Evolutionary conservation across 345 rosid genomes (phyloP), one percentile per base, ranked within the genome.

Genomic region (Atalantia buxifolia): DNA sequence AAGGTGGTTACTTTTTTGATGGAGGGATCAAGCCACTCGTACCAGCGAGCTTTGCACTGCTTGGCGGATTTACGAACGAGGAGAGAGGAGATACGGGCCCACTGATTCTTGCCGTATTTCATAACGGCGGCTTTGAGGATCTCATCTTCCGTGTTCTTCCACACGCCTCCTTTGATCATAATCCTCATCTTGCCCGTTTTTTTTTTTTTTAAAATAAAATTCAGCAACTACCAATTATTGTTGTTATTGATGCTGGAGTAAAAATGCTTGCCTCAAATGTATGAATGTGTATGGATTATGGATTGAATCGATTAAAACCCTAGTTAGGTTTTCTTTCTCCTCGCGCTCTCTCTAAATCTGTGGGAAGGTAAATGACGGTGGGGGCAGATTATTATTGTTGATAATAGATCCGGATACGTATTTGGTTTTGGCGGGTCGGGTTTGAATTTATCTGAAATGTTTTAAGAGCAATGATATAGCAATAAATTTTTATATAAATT

Each of bases 61-160:
- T 97, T 97, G 16, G 99, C 99, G 4, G 99, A 97, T 78, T 97
- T 97, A 25, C 99, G 99, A 77, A 97, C 98, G 25, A 94, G 95
- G 33, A 94, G 95, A 55, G 98, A 97, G 72, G 98, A 97, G 82
- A 97, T 94, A 48, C 98, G 89, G 73, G 97, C 98, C 99, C 99
- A 96, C 72, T 96, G 99, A 56, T 96, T 96, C 85, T 96, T 96
- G 40, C 99, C 98, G 75, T 97, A 97, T 85, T 97, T 97, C 99
- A 97, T 97, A 64, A 97, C 98, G 35, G 98, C 99, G 56, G 99
- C 98, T 64, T 94, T 97, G 36, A 97, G 91, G 72, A 97, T 97
- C 89, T 97, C 99, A 92, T 94, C 99, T 87, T 97, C 99, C 75
- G 99, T 97, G 98, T 97, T 97, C 92, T 97, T 97, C 99, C 99